These are phyloP conservation scores for Tripidium arundinaceum DNA, from an alignment of 202 grass and related monocot species.

Conservation along the genomic window DNA sequence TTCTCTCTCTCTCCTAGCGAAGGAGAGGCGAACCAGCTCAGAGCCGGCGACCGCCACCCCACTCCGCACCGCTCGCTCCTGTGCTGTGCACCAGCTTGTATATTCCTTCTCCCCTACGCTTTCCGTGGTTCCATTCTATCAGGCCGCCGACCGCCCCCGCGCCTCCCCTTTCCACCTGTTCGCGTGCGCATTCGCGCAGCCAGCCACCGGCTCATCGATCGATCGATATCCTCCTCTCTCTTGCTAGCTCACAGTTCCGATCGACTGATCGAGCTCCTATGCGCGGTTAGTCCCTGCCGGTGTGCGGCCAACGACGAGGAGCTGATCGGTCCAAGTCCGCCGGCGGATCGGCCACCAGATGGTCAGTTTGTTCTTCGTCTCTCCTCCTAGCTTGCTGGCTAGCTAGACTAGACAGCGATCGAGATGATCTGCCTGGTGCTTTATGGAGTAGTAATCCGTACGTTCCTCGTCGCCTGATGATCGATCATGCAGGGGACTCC, in stretches of 20 bases:
- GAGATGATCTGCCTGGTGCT: slow-evolving; percentile 3
- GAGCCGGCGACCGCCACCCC: slow-evolving; percentile 46
- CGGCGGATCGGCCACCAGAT: not conserved
- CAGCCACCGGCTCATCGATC: not conserved
- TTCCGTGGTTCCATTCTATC: slow-evolving; percentile 1
- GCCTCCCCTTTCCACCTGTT: slow-evolving; percentile 44
- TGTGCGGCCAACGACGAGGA: not conserved
- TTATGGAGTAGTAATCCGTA: too few relatives aligned
- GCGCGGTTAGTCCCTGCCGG: not conserved
- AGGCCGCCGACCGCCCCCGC: not conserved
- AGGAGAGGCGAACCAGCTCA: slow-evolving; percentile 42
- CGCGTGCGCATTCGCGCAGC: slow-evolving; percentile 18
- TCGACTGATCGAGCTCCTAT: slow-evolving; percentile 5
- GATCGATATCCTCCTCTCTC: not conserved
- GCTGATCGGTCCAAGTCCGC: not conserved
- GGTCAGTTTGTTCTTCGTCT: not conserved
- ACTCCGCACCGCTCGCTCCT: slow-evolving; percentile 4
- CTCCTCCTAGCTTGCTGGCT: not conserved
- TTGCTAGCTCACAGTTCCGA: not conserved
- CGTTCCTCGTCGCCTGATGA: not conserved
- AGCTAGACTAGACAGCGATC: not conserved
- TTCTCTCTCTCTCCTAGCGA: not conserved
- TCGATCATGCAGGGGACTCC: slow-evolving; percentile 54
- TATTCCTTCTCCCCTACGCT: slow-evolving; percentile 42
- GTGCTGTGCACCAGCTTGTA: slow-evolving; percentile 30